These are phyloP conservation scores for Gaeumannomyces tritici DNA, from an alignment of 2,329 filamentous ascomycete genomes.

Conservation along the genomic window DNA sequence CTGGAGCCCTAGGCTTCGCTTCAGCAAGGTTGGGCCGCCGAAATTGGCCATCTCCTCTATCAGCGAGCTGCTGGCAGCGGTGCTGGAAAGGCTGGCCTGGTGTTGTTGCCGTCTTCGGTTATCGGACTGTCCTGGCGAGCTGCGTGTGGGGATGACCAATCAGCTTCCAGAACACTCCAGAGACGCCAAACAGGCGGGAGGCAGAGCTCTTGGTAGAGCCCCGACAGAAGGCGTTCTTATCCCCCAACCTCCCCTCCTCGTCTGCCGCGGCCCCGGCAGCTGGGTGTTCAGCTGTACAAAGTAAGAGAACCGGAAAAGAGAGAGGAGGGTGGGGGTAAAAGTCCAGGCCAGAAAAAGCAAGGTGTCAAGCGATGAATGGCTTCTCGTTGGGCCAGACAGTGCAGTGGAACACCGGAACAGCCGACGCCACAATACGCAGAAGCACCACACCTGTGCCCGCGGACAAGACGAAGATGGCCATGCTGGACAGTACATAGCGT, in stretches of 20 bases:
- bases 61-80: slow-evolving; percentile 50
- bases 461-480: not conserved
- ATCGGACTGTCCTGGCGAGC: slow-evolving; percentile 47
- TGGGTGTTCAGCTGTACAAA: not conserved
- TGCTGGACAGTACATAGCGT: not conserved
- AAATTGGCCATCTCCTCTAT: slow-evolving; percentile 64
- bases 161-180: slow-evolving; percentile 10
- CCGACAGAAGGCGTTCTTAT: not conserved
- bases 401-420: not conserved
- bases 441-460: not conserved
- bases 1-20: slow-evolving; percentile 66
- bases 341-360: not conserved
- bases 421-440: not conserved
- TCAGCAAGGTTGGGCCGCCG: slow-evolving; percentile 54
- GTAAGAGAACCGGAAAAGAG: not conserved
- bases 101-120: slow-evolving; percentile 43
- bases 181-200: slow-evolving; percentile 6
- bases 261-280: not conserved
- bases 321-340: not conserved
- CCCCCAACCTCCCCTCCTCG: not conserved
- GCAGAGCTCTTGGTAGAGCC: not conserved
- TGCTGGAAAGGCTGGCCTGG: slow-evolving; percentile 51
- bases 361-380: not conserved
- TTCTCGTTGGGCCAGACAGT: not conserved
- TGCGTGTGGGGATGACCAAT: slow-evolving; percentile 32